Base-by-base conservation (phyloP, 352 stramenopile genomes). In the Globisporangium cystogenes region DNA sequence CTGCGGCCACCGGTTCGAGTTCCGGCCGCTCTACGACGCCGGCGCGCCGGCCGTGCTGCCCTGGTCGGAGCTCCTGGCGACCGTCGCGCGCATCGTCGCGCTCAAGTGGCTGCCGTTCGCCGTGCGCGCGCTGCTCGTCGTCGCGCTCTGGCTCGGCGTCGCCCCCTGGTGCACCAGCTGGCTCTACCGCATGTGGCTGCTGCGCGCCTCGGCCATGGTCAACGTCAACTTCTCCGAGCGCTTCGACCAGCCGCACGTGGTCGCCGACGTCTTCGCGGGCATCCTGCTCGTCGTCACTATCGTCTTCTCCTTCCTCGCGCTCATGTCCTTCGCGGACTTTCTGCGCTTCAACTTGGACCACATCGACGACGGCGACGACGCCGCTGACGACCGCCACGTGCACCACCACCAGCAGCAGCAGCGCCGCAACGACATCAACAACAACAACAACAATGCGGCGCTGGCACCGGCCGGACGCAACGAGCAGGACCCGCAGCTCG, bases 271-370 rank as follows among this genome's bases (percentile, higher is more conserved):
- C 36, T 95, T 96, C 48, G 86, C 86, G 7, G 93, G 93, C 29
- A 80, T 92, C 3, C 76, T 98, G 21, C 71, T 98, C 51, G 86
- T 93, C 40, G 74, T 96, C 23, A 86, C 86, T 48, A 93, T 98
- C 58, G 85, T 98, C 10, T 93, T 98, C 55, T 97, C 84, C 47
- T 98, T 98, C 68, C 69, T 98, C 29, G 87, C 84, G 59, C 67
- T 98, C 23, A 98, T 98, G 92, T 97, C 89, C 39, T 96, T 97
- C 62, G 82, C 86, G 6, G 90, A 97, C 56, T 97, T 97, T 57
- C 66, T 97, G 52, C 73, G 90, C 52, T 96, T 96, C 69, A 83
- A 97, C 50, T 74, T 95, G 64, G 86, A 96, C 58, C 67, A 95
- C 48, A 86, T 89, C 26, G 83, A 93, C n/a, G n/a, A n/a, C n/a